Evolutionary conservation across 768 basidiomycete genomes (phyloP), one percentile per base, ranked within the genome.

Genomic region (Suillus lakei): DNA sequence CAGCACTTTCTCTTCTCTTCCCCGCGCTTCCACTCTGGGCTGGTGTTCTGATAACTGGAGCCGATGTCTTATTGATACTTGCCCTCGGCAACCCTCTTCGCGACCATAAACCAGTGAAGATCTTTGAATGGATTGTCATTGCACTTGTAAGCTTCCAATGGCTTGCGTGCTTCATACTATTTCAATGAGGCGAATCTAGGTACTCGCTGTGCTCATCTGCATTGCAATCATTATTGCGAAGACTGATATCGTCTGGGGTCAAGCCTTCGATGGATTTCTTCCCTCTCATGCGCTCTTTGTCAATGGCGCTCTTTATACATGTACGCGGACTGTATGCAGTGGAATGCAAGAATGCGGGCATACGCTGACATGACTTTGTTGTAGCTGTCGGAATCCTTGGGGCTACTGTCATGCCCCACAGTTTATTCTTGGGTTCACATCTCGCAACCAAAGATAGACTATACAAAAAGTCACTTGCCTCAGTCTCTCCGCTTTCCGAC

Each of bases 371-470:
- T 36, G 13, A 32, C 26, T 28, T 61, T 34, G 18, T 60, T 65
- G 48, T 66, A 89, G 87, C 88, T 38, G 86, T 91, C 61, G 90
- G 91, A 43, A 88, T 93, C 60, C 72, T 91, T 2, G 90, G 91
- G 41, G 93, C 94, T 1, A 97, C 94, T 2, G 89, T 95, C 65
- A 96, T 96, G 95, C 95, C 95, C 0, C 95, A 96, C 75, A 91
- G 90, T 65, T 81, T 97, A n/a, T 95, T 92, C 81, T 83, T 98
- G 18, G 95, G 95, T 5, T 93, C 93, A 4, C 86, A 88, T 36
- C 85, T 98, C 8, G 90, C 94, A 2, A 95, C 92, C 0, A 91
- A 95, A 73, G 90, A 95, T 65, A 81, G 95, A 51, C 71, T 93
- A 21, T 78, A 80, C 2, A 76, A 77, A 44, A 74, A 77, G 13